Conservation (phyloP, 176 grass and related monocot genomes). For the Thinopyrum elongatum region DNA sequence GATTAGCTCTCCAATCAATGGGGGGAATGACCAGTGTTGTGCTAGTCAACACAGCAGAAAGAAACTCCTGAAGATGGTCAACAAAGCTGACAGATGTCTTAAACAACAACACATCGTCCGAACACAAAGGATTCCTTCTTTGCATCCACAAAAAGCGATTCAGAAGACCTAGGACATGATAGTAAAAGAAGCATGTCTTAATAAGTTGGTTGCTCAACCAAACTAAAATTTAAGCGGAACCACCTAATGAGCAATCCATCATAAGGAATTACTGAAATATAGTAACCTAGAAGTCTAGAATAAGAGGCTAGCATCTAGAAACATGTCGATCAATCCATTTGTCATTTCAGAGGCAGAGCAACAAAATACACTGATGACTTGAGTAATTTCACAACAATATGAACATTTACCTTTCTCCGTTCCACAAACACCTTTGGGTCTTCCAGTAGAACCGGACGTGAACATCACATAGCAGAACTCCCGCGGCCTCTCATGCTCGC, state of each 20-base stretch:
- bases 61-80: constrained; percentile 91
- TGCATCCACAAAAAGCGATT: constrained; percentile 93
- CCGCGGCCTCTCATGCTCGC: constrained; percentile 11
- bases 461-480: constrained; percentile 89
- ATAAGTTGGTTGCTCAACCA: constrained; percentile 11
- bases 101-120: constrained; percentile 70
- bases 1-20: constrained; percentile 65
- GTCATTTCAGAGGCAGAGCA: not conserved
- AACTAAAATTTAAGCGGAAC: constrained; percentile 11
- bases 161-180: constrained; percentile 62
- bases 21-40: constrained; percentile 70
- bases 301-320: not conserved
- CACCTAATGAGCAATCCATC: not conserved
- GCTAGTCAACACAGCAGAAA: constrained; percentile 73
- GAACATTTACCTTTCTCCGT: constrained; percentile 58
- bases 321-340: not conserved
- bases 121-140: constrained; percentile 58
- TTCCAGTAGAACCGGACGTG: constrained; percentile 91
- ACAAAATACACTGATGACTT: not conserved
- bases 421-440: constrained; percentile 84
- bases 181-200: constrained; percentile 36
- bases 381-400: not conserved
- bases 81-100: constrained; percentile 93
- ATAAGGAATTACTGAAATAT: too few relatives aligned
- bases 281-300: not conserved